Evolutionary conservation across 2,329 filamentous ascomycete species (phyloP).

Genomic region (Aspergillus flavus): DNA sequence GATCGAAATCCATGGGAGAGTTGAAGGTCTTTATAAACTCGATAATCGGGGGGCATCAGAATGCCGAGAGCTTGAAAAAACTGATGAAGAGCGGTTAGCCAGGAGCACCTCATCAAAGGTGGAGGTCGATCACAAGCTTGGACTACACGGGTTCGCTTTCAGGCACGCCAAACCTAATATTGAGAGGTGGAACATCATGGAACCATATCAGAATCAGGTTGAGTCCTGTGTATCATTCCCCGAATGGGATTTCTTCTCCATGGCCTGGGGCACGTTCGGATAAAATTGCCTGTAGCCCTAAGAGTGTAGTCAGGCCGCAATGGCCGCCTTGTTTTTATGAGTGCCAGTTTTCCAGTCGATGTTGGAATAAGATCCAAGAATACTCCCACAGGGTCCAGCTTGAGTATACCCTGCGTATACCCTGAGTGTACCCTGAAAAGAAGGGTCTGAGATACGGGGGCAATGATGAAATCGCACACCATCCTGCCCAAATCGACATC

Average conservation of each 20-base stretch:
- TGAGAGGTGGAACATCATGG: constrained; percentile 1
- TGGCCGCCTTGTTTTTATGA: not conserved
- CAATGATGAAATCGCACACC: constrained; percentile 8
- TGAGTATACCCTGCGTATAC: not conserved
- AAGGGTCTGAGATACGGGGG: not conserved
- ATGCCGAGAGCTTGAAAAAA: not conserved
- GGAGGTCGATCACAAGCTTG: constrained; percentile 1
- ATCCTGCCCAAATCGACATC: not conserved
- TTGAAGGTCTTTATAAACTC: constrained; percentile 3
- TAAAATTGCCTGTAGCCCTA: not conserved
- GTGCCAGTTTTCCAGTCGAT: not conserved
- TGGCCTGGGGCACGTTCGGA: not conserved
- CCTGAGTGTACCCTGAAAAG: not conserved
- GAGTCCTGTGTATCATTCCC: constrained; percentile 1
- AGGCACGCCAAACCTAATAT: constrained; percentile 1
- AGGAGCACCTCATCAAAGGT: not conserved
- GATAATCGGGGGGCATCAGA: not conserved
- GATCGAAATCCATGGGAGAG: not conserved
- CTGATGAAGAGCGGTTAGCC: not conserved
- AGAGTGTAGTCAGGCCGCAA: not conserved
- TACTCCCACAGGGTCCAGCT: not conserved
- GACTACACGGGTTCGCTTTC: constrained; percentile 1
- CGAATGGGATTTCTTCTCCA: not conserved
- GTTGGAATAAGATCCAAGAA: not conserved
- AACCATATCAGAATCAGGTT: not conserved